phyloP scores from a whole-genome alignment of 306 rosid species.

The Corylus americana region DNA sequence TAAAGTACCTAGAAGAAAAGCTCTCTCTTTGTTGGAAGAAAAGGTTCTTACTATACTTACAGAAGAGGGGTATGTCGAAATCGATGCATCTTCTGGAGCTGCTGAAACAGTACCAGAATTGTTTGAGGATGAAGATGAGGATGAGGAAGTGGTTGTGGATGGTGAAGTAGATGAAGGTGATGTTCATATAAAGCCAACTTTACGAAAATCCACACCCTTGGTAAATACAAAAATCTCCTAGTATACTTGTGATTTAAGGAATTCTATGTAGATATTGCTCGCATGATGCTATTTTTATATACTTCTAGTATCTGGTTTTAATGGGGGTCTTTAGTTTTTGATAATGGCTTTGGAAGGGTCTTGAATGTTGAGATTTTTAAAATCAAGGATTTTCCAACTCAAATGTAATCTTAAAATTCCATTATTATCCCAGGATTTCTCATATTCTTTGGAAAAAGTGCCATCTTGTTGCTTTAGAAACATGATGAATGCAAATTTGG shows the following conservation, averaged over 20 bases:
- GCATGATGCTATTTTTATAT: background rate
- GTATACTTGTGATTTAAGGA: background rate
- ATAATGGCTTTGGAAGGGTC: background rate
- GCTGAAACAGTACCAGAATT: constrained; percentile 60
- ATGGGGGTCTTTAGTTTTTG: background rate
- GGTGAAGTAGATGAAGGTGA: constrained; percentile 99
- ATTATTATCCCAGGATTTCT: background rate
- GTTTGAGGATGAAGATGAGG: constrained; percentile 91
- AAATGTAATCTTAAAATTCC: background rate
- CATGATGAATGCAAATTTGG: background rate
- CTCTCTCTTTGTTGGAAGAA: constrained; percentile 76
- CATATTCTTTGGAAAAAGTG: background rate
- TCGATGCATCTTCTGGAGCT: constrained; percentile 44
- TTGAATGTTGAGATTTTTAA: background rate
- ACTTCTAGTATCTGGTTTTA: background rate
- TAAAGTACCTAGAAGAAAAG: constrained; percentile 93
- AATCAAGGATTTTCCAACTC: background rate
- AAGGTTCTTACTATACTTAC: constrained; percentile 77
- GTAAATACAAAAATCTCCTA: constrained; percentile 40
- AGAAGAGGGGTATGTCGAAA: constrained; percentile 72
- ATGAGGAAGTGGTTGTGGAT: constrained; percentile 90
- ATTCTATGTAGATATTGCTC: background rate
- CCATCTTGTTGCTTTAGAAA: background rate
- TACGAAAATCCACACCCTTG: constrained; percentile 56
- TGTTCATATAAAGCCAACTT: constrained; percentile 86